Base-by-base conservation (phyloP, 108 stramenopile species). In the Conticribra weissflogii region DNA sequence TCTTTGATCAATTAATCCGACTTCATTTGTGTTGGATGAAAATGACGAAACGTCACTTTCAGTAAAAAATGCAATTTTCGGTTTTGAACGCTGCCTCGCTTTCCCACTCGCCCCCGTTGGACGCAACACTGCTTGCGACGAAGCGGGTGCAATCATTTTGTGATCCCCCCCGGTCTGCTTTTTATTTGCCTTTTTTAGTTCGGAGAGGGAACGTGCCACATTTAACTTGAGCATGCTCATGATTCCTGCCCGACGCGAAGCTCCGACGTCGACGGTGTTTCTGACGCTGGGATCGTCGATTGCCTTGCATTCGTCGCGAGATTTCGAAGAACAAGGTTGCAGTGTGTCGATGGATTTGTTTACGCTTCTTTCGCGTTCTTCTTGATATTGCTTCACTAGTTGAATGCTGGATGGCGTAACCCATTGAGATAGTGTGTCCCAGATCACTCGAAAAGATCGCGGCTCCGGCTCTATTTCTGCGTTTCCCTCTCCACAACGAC, bases 221-320 rank as follows among this genome's bases (percentile, higher is more conserved):
- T 89, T 63, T 78, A 88, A 75, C 23, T 78, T 79, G 22, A 92
- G 17, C 83, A 92, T 89, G 50, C 82, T 78, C 88, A 83, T 86
- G 28, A 92, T 76, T 46, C 86, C 86, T 1, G 86, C 83, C 46
- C 83, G 86, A 8, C 87, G 78, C 0, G 86, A 88, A 21, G 88
- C 83, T 41, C 83, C 86, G 21, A 89, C 69, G 45, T 86, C 88
- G n/a, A 79, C 63, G 0, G 29, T 45, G 29, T 49, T 67, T 61
- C 78, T 63, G n/a, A 44, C 3, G 50, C 22, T 32, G 34, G 34
- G 25, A 18, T 47, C 24, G 0, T 54, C 0, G 1, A 2, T n/a
- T 15, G 29, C 1, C 3, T 66, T 50, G 16, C 7, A 8, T 19
- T 36, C 44, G 47, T 62, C 22, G n/a, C 15, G 58, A 49, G 12